phyloP scores from a whole-genome alignment of 306 rosid genomes.

The Sechiopsis laciniata region DNA sequence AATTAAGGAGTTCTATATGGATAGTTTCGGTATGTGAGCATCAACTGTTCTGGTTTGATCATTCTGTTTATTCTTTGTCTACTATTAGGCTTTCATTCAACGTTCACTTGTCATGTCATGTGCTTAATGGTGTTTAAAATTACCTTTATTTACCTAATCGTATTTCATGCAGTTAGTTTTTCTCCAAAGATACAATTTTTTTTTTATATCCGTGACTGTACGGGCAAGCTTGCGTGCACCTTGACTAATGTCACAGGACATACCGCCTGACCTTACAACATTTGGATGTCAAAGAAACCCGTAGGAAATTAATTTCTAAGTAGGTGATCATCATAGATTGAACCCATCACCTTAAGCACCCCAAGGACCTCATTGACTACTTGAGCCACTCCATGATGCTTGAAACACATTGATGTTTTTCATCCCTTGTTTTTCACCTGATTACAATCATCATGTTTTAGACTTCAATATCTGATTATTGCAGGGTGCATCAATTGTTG shows the following conservation, averaged over 20 bases:
- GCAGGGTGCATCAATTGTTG: slow-evolving; percentile 90
- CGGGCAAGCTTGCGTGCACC: no score
- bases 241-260: no score
- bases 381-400: no score
- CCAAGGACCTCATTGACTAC: no score
- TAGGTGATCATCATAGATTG: no score
- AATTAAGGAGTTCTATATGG: not conserved
- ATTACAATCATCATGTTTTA: slow-evolving; percentile 4
- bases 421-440: not conserved
- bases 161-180: not conserved
- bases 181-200: not conserved
- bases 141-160: not conserved
- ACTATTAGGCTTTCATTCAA: not conserved
- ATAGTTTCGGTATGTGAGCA: not conserved
- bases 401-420: not conserved
- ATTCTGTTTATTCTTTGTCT: not conserved
- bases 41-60: not conserved
- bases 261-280: no score
- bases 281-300: no score
- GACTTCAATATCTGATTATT: slow-evolving; percentile 22
- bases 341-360: no score
- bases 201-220: no score
- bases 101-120: not conserved
- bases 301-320: no score
- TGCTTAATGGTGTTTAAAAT: not conserved